These are phyloP conservation scores for Coemansia sp. DNA, from an alignment of 192 early-diverging fungal genomes.

Conservation along the genomic window DNA sequence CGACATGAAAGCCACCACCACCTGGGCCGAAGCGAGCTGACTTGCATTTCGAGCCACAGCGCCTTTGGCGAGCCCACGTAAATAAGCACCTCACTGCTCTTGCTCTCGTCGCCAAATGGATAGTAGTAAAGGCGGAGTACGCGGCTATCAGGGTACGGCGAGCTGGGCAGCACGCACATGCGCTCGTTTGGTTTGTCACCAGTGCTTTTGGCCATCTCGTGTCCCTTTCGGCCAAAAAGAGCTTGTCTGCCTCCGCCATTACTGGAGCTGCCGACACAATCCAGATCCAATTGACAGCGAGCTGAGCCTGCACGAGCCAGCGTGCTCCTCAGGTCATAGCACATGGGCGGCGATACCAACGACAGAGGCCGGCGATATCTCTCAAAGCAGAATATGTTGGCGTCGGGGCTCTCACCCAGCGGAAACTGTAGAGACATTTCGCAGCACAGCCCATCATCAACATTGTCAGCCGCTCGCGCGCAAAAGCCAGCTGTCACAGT, in stretches of 20 bases:
- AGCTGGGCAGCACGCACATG: slow-evolving; percentile 35
- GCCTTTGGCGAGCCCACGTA: slow-evolving; percentile 27
- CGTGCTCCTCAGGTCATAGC: slow-evolving; percentile 24
- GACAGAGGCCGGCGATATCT: background rate
- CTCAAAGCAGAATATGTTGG: slow-evolving; percentile 37
- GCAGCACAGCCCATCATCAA: slow-evolving; percentile 48
- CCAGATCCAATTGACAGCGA: slow-evolving; percentile 20
- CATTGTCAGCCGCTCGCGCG: slow-evolving; percentile 9
- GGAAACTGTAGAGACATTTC: slow-evolving; percentile 37
- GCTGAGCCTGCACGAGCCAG: slow-evolving; percentile 9
- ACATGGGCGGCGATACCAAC: slow-evolving; percentile 19
- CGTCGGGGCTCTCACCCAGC: slow-evolving; percentile 47
- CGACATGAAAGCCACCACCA: slow-evolving; percentile 10
- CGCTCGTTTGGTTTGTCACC: background rate
- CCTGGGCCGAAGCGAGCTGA: slow-evolving; percentile 30
- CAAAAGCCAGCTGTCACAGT: slow-evolving; percentile 23
- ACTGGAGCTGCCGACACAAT: slow-evolving; percentile 11
- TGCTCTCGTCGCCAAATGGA: background rate
- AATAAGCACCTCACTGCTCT: slow-evolving; percentile 2
- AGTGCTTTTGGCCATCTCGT: background rate
- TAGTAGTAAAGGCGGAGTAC: slow-evolving; percentile 33
- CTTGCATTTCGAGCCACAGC: slow-evolving; percentile 41
- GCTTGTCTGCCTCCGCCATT: background rate
- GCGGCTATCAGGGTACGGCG: slow-evolving; percentile 22
- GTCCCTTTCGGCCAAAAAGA: background rate